Conservation (phyloP, 768 basidiomycete species). For the Hirschioporus abietinus region DNA sequence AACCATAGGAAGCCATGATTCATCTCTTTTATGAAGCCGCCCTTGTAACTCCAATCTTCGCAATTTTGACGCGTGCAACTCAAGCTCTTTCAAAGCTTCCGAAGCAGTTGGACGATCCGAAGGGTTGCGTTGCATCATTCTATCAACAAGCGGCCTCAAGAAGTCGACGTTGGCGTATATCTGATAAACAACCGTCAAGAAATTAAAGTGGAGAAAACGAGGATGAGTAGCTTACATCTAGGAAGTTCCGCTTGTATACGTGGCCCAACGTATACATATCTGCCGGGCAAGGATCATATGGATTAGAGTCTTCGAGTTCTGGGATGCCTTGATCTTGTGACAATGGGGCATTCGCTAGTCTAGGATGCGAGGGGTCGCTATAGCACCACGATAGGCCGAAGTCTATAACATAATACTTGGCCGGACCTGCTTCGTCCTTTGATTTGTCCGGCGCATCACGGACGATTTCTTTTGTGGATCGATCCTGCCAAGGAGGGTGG, state of each 20-base stretch:
- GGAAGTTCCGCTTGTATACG: constrained; percentile 17
- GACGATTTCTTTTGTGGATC: not conserved
- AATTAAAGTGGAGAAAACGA: not conserved
- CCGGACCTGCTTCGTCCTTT: constrained; percentile 27
- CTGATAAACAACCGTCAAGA: constrained; percentile 5
- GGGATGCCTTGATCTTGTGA: constrained; percentile 21
- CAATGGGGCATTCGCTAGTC: constrained; percentile 13
- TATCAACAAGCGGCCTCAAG: constrained; percentile 9
- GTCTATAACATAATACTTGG: constrained; percentile 35
- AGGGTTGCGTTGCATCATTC: constrained; percentile 11
- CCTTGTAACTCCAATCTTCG: too few species aligned
- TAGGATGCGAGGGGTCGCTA: constrained; percentile 9
- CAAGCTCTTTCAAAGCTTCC: constrained; percentile 4
- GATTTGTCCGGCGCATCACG: constrained; percentile 8
- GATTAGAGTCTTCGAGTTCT: constrained; percentile 16
- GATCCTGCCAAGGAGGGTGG: constrained; percentile 25
- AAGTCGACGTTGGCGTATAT: constrained; percentile 11
- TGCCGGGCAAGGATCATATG: constrained; percentile 21
- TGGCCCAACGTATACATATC: constrained; percentile 24
- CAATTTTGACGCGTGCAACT: too few species aligned
- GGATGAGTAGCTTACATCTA: constrained; percentile 9
- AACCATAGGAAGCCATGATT: too few species aligned
- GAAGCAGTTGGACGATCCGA: constrained; percentile 10
- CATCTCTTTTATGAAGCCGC: too few species aligned
- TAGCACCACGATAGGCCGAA: constrained; percentile 25